Percentiles rank a stretch among this genome's conserved stretches.
Conservation (phyloP, 371 early-diverging fungal species). For the Paraphysoderma sedebokerense region DNA sequence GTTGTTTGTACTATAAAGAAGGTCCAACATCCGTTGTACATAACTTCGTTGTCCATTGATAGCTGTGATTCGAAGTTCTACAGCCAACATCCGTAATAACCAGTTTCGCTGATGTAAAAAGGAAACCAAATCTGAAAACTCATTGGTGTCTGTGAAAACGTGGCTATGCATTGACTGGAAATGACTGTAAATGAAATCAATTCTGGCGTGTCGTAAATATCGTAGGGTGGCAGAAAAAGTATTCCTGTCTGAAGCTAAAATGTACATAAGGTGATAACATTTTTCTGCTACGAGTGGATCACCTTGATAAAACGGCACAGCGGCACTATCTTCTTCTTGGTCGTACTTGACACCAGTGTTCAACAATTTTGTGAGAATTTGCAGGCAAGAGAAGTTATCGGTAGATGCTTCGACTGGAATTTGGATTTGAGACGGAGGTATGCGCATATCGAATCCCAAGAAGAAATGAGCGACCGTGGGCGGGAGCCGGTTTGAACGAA, state of each 20-base stretch:
- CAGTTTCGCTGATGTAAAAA: slow-evolving; percentile 76
- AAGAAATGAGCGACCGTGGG: slow-evolving; percentile 73
- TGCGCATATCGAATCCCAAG: slow-evolving; percentile 59
- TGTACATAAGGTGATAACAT: slow-evolving; percentile 68
- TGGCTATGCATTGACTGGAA: slow-evolving; percentile 6
- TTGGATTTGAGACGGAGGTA: no score
- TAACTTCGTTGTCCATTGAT: slow-evolving; percentile 24
- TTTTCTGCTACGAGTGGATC: slow-evolving; percentile 70
- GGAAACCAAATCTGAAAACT: slow-evolving; percentile 33
- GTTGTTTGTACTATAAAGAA: no score
- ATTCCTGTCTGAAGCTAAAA: slow-evolving; percentile 44
- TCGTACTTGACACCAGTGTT: slow-evolving; percentile 3
- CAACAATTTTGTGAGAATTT: no score
- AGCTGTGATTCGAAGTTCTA: slow-evolving; percentile 54
- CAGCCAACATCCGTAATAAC: slow-evolving; percentile 63
- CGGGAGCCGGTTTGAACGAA: slow-evolving; percentile 16
- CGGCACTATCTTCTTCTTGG: no score
- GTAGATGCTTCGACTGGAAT: no score
- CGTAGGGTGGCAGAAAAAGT: slow-evolving; percentile 56
- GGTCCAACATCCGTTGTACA: slow-evolving; percentile 33
- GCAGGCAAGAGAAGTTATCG: no score
- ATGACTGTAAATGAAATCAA: slow-evolving; percentile 8
- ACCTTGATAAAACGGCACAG: slow-evolving; percentile 30
- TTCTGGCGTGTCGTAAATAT: slow-evolving; percentile 41
- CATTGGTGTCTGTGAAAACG: slow-evolving; percentile 12